Evolutionary conservation across 2,329 filamentous ascomycete genomes (phyloP).

Genomic region (Microcyclosporella mali): DNA sequence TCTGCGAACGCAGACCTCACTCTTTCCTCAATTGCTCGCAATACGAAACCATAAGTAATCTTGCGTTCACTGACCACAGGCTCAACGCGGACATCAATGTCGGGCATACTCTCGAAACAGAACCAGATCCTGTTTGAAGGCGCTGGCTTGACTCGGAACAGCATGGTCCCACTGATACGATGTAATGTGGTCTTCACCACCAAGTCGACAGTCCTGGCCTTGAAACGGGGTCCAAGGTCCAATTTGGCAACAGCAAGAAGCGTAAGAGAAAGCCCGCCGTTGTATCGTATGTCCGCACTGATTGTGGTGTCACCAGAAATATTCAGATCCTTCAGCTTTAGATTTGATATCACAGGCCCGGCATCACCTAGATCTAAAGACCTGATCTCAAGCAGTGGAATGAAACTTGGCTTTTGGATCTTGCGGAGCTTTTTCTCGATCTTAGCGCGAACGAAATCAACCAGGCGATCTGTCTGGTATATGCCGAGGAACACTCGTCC

Average conservation of each 20-base stretch:
- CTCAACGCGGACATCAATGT: slow-evolving; percentile 89
- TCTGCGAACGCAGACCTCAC: slow-evolving; percentile 93
- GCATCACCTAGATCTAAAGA: slow-evolving; percentile 81
- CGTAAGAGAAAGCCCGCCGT: slow-evolving; percentile 81
- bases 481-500: slow-evolving; percentile 82
- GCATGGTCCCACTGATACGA: slow-evolving; percentile 74
- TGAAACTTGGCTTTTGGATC: slow-evolving; percentile 84
- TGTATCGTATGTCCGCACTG: slow-evolving; percentile 83
- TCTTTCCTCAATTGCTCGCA: slow-evolving; percentile 87
- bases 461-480: slow-evolving; percentile 76
- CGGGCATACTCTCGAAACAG: slow-evolving; percentile 86
- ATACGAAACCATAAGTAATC: slow-evolving; percentile 87
- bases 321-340: slow-evolving; percentile 78
- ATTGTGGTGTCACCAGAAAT: slow-evolving; percentile 85
- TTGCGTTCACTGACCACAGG: slow-evolving; percentile 92
- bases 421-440: slow-evolving; percentile 94
- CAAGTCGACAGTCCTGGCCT: slow-evolving; percentile 81
- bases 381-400: slow-evolving; percentile 76
- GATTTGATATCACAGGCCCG: slow-evolving; percentile 82
- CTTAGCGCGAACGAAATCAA: slow-evolving; percentile 72
- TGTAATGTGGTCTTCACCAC: slow-evolving; percentile 80
- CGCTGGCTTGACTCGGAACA: slow-evolving; percentile 86
- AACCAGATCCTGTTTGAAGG: slow-evolving; percentile 97
- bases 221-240: slow-evolving; percentile 82
- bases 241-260: slow-evolving; percentile 90